Base-by-base conservation (phyloP, 345 rosid genomes). In the Aethionema arabicum region DNA sequence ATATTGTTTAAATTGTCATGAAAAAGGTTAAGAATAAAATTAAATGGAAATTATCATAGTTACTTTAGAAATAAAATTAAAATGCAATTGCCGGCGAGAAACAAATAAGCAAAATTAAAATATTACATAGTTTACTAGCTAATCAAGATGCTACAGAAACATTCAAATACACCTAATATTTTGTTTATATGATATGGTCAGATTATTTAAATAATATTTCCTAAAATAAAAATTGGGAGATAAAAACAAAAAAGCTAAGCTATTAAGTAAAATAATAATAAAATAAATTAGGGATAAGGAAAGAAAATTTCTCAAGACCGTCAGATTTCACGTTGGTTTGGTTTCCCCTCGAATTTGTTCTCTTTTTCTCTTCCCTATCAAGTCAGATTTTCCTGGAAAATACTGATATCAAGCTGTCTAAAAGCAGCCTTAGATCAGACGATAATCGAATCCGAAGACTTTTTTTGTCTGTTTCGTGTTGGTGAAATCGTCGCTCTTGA, bases 271-370 rank as follows among this genome's bases (percentile, higher is more conserved):
- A 68, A 32, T n/a, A 5, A 10, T 33, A 54, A 40, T 15, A 30
- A 7, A 29, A 33, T 36, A 60, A 54, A 61, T 53, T 52, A 68
- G 56, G 67, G 67, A 68, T 53, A 68, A 68, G 67, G 67, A 60
- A 68, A 61, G 29, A 54, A 61, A 53, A 37, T 43, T 46, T 38
- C 43, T 16, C 1, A 41, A 58, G 31, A 37, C 65, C 60, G 55
- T 61, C 44, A 45, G 56, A 53, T 61, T 69, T 56, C 49, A 69
- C 67, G 43, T 32, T 21, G 27, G 27, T 21, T 52, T 31, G 14
- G 55, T 62, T 69, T 69, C 38, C 51, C 62, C 62, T 53, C 50
- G 38, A 45, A 60, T 53, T 33, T 61, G 33, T 21, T 21, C 27
- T 21, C 27, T 21, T 21, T 21, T 53, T 32, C 31, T 61, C 73